A percentile compares a stretch with the other conserved stretches of the same genome.
Conservation (phyloP, 345 rosid genomes). For the Carallia pectinifolia region DNA sequence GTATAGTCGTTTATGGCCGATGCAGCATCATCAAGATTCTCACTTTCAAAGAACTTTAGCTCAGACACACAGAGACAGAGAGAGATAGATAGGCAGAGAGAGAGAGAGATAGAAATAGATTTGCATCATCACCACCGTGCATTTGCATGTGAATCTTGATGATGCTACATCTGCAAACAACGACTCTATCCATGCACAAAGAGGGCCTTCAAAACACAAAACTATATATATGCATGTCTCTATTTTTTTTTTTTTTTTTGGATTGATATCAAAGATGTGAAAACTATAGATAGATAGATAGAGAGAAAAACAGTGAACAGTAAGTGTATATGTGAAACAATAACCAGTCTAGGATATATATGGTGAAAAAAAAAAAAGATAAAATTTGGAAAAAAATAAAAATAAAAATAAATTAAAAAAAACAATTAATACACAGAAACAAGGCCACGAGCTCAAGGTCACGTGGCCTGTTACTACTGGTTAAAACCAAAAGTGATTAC, state of each 20-base stretch:
- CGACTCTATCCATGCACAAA: conserved; percentile 43
- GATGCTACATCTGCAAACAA: conserved; percentile 84
- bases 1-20: conserved; percentile 69
- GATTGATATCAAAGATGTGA: too few species aligned
- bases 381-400: background rate
- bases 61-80: conserved; percentile 7
- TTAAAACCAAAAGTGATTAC: conserved; percentile 21
- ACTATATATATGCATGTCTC: background rate
- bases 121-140: conserved; percentile 19
- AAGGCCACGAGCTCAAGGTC: conserved; percentile 18
- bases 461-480: conserved; percentile 34
- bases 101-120: conserved; percentile 1
- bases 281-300: background rate
- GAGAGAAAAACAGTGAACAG: background rate
- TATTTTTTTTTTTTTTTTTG: background rate
- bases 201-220: background rate
- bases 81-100: background rate
- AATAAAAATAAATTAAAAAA: background rate
- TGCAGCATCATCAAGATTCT: conserved; percentile 99
- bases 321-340: background rate
- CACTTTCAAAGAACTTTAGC: conserved; percentile 43
- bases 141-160: conserved; percentile 91
- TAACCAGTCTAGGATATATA: background rate
- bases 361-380: background rate
- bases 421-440: conserved; percentile 7